A percentile compares a stretch with the other conserved stretches of the same genome.
Evolutionary conservation across 2,329 filamentous ascomycete species (phyloP).

Genomic region (Pseudocercospora cruenta): DNA sequence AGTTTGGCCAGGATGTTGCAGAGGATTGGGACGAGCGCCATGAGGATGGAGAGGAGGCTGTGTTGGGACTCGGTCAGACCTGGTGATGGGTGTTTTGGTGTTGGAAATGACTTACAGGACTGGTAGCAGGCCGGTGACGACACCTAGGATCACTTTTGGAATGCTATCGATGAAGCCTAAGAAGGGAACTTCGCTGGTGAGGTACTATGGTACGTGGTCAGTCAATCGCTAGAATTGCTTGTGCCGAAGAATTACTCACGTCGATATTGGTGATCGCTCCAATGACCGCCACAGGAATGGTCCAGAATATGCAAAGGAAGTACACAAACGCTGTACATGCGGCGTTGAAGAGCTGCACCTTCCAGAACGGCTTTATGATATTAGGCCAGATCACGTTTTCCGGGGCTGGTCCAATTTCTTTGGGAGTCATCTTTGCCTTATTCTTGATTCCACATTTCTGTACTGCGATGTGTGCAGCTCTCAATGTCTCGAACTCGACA

Average conservation of each 20-base stretch:
- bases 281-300: constrained; percentile 50
- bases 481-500: constrained; percentile 81
- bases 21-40: constrained; percentile 50
- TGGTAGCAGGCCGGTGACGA: constrained; percentile 52
- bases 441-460: constrained; percentile 49
- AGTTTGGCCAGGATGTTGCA: constrained; percentile 35
- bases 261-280: constrained; percentile 50
- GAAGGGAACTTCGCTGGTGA: constrained; percentile 44
- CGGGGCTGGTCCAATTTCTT: constrained; percentile 46
- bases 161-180: constrained; percentile 49
- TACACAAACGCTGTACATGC: constrained; percentile 45
- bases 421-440: constrained; percentile 41
- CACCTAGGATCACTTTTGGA: constrained; percentile 46
- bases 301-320: constrained; percentile 51
- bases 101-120: constrained; percentile 16
- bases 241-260: neutral
- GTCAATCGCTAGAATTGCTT: neutral
- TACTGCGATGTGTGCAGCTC: constrained; percentile 79
- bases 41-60: constrained; percentile 48
- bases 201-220: constrained; percentile 32
- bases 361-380: constrained; percentile 42
- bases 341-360: constrained; percentile 36
- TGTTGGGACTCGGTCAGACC: constrained; percentile 12
- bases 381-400: constrained; percentile 50
- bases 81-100: too few species aligned